These are phyloP conservation scores for Trichoderma aggressivum DNA, from an alignment of 2,329 filamentous ascomycete genomes.

Conservation along the genomic window DNA sequence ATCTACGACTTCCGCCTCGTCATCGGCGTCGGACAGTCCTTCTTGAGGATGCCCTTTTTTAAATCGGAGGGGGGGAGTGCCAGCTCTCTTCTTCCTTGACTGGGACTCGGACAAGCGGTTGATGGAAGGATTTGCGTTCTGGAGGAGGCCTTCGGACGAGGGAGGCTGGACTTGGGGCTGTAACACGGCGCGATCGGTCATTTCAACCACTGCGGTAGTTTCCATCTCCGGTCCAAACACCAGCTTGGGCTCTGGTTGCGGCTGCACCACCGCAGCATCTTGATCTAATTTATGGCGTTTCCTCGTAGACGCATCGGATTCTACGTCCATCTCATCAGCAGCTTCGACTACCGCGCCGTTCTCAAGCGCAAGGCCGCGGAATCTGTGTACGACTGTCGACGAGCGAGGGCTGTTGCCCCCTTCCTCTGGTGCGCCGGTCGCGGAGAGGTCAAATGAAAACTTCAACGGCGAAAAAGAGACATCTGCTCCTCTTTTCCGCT, in stretches of 20 bases:
- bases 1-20: slow-evolving; percentile 43
- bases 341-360: slow-evolving; percentile 40
- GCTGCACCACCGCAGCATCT: slow-evolving; percentile 23
- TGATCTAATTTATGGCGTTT: slow-evolving; percentile 40
- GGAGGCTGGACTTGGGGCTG: neutral
- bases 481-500: slow-evolving; percentile 45
- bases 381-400: slow-evolving; percentile 47
- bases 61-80: slow-evolving; percentile 39
- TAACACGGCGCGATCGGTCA: neutral
- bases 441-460: slow-evolving; percentile 46
- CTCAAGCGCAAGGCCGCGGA: slow-evolving; percentile 48
- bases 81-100: slow-evolving; percentile 36
- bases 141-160: slow-evolving; percentile 2
- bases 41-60: slow-evolving; percentile 25
- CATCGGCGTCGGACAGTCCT: slow-evolving; percentile 29
- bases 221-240: neutral
- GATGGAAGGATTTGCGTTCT: slow-evolving; percentile 34
- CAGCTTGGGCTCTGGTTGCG: neutral
- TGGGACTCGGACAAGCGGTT: slow-evolving; percentile 39
- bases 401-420: slow-evolving; percentile 52
- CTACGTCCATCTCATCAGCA: slow-evolving; percentile 28
- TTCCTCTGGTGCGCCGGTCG: slow-evolving; percentile 37
- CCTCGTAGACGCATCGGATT: slow-evolving; percentile 31
- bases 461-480: slow-evolving; percentile 33
- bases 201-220: neutral